Evolutionary conservation across 2,329 filamentous ascomycete genomes (phyloP).

Genomic region (Arthrobotrys sphaeroides): DNA sequence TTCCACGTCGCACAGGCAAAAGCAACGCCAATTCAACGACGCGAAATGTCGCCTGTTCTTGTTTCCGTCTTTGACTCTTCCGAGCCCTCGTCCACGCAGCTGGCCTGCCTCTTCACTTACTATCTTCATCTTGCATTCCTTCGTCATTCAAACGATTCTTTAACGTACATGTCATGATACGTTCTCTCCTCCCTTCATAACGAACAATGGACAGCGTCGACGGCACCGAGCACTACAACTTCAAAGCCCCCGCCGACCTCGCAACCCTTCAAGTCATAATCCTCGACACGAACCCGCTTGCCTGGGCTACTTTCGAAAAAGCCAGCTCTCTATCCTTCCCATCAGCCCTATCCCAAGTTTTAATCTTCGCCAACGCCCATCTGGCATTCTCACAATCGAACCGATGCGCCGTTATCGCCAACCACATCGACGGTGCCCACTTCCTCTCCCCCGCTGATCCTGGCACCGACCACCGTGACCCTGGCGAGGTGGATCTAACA

Average conservation of each 20-base stretch:
- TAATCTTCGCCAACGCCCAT: constrained; percentile 97
- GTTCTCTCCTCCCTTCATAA: not conserved
- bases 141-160: not conserved
- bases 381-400: constrained; percentile 93
- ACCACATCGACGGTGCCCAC: constrained; percentile 82
- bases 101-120: not conserved
- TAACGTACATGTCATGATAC: constrained; percentile 9
- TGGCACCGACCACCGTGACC: constrained; percentile 59
- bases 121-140: not conserved
- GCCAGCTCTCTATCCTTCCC: constrained; percentile 76
- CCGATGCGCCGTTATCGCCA: constrained; percentile 88
- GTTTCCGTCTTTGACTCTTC: not conserved
- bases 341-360: constrained; percentile 83
- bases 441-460: constrained; percentile 80
- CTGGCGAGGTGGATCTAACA: constrained; percentile 65
- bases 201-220: constrained; percentile 57
- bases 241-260: constrained; percentile 61
- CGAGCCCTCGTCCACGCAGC: not conserved
- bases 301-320: constrained; percentile 79
- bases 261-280: constrained; percentile 90
- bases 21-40: not conserved
- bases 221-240: constrained; percentile 63
- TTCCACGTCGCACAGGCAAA: not conserved
- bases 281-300: constrained; percentile 94
- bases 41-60: not conserved